phyloP scores from a whole-genome alignment of 1,284 basidiomycete genomes.

The Violaceomyces palustris region DNA sequence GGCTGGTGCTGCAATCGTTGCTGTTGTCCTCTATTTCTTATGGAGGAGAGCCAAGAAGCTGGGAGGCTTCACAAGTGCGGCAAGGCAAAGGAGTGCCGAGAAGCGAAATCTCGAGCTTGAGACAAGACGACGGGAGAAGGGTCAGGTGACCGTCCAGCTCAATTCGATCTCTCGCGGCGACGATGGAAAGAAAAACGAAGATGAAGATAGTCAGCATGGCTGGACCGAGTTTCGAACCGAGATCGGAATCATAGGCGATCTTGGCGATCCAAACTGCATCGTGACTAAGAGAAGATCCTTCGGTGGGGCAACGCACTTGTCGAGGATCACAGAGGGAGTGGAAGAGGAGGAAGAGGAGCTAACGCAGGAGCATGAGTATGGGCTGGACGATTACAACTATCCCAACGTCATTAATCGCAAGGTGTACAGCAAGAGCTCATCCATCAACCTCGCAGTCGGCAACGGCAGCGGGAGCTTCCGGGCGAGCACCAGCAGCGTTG shows the following conservation, averaged over 20 bases:
- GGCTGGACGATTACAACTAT: background rate
- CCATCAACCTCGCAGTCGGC: too few species aligned
- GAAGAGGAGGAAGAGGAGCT: conserved; percentile 34
- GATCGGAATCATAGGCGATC: conserved; percentile 20
- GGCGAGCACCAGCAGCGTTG: too few species aligned
- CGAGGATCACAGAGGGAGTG: conserved; percentile 27
- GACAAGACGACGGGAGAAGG: conserved; percentile 18
- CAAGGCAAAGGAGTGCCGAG: too few species aligned
- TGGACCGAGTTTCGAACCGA: conserved; percentile 35
- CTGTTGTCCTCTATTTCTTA: conserved; percentile 15
- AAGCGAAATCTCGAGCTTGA: too few species aligned
- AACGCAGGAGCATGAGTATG: too few species aligned
- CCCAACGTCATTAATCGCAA: background rate
- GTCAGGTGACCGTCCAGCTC: conserved; percentile 18
- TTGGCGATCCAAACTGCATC: conserved; percentile 23
- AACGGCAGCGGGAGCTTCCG: too few species aligned
- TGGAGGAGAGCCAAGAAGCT: conserved; percentile 11
- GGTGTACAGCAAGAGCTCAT: too few species aligned
- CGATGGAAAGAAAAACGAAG: too few species aligned
- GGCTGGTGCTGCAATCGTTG: conserved; percentile 18
- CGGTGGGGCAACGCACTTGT: conserved; percentile 34
- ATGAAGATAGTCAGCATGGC: too few species aligned
- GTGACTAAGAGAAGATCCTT: conserved; percentile 17
- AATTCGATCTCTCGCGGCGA: too few species aligned
- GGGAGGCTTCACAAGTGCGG: too few species aligned